phyloP scores from a whole-genome alignment of 805 yeast species.

The Hanseniaspora lindneri region DNA sequence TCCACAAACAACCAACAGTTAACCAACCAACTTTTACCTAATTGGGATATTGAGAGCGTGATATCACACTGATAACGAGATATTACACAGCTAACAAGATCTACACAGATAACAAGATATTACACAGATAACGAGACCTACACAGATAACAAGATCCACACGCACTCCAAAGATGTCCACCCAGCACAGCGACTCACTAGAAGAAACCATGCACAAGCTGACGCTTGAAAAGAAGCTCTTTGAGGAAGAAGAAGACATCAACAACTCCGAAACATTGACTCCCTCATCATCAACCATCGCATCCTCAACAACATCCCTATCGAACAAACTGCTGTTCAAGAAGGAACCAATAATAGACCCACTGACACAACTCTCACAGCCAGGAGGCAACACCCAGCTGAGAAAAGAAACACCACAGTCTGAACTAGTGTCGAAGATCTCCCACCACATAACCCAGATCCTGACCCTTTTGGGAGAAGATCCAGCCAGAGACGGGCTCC shows the following conservation, averaged over 20 bases:
- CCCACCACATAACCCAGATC: slow-evolving; percentile 33
- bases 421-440: slow-evolving; percentile 2
- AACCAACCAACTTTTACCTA: too few relatives aligned
- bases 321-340: neutral
- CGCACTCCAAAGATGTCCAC: neutral
- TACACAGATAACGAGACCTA: too few relatives aligned
- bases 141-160: neutral
- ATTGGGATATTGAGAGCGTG: too few relatives aligned
- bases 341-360: neutral
- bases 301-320: neutral
- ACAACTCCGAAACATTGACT: neutral
- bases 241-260: neutral
- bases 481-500: slow-evolving; percentile 69
- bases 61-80: too few relatives aligned
- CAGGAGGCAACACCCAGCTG: neutral
- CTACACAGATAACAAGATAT: neutral
- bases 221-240: neutral
- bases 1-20: too few relatives aligned
- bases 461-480: slow-evolving; percentile 86
- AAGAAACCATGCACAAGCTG: neutral
- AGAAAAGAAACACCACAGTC: slow-evolving; percentile 2
- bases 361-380: neutral
- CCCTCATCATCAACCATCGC: neutral
- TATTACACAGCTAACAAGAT: too few relatives aligned
- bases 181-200: neutral